A percentile compares a stretch with the other conserved stretches of the same genome.
These are phyloP conservation scores for Phialophora tarda DNA, from an alignment of 2,329 filamentous ascomycete genomes.

Conservation along the genomic window DNA sequence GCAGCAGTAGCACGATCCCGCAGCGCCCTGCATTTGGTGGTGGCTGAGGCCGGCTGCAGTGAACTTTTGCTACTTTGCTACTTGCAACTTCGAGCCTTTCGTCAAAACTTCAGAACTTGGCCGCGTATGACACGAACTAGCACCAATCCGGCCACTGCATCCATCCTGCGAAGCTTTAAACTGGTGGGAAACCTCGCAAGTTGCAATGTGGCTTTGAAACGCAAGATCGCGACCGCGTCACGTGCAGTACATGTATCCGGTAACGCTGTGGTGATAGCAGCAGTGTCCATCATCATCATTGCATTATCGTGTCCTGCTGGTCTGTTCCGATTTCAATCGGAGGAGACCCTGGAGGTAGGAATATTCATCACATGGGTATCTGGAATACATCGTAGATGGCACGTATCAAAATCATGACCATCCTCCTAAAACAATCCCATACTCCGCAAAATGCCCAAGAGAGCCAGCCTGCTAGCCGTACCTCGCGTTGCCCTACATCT, in stretches of 20 bases:
- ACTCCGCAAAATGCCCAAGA: not conserved
- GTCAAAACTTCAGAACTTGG: not conserved
- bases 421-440: not conserved
- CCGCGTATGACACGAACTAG: not conserved
- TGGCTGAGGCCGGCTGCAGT: constrained; percentile 2
- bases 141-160: not conserved
- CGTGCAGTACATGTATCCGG: too few relatives aligned
- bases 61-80: constrained; percentile 5
- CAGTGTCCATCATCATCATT: constrained; percentile 4
- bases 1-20: not conserved
- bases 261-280: too few relatives aligned
- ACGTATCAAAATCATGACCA: not conserved
- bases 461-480: not conserved
- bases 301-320: not conserved
- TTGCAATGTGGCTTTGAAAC: constrained; percentile 5
- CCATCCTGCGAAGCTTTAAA: not conserved
- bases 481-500: not conserved
- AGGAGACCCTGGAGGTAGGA: not conserved
- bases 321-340: not conserved
- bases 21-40: not conserved
- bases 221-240: too few relatives aligned
- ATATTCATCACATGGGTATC: constrained; percentile 9
- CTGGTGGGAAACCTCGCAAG: not conserved
- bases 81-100: not conserved
- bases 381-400: constrained; percentile 5